phyloP scores from a whole-genome alignment of 495 filamentous ascomycete genomes.

The Cercophora newfieldiana region DNA sequence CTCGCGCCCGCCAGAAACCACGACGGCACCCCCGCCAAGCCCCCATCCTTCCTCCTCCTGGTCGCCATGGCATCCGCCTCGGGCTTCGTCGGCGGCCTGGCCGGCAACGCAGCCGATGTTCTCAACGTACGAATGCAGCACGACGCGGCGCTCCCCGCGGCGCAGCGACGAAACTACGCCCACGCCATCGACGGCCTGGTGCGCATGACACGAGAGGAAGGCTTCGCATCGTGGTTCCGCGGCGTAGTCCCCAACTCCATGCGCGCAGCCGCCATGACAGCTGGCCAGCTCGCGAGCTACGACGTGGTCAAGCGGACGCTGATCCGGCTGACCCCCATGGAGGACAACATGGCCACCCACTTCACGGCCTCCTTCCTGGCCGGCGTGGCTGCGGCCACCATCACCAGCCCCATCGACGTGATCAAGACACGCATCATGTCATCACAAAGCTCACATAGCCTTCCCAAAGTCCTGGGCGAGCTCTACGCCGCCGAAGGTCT shows the following conservation, averaged over 20 bases:
- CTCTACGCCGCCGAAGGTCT: conserved; percentile 77
- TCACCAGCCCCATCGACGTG: conserved; percentile 94
- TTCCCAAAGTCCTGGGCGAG: conserved; percentile 61
- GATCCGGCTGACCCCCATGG: conserved; percentile 64
- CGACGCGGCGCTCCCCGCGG: conserved; percentile 75
- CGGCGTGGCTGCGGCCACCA: conserved; percentile 90
- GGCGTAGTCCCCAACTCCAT: conserved; percentile 91
- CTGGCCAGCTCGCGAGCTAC: conserved; percentile 85
- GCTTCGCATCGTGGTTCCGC: conserved; percentile 65
- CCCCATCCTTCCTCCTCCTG: conserved; percentile 66
- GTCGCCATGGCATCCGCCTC: conserved; percentile 78
- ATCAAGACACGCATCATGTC: conserved; percentile 97
- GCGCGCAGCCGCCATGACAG: conserved; percentile 91
- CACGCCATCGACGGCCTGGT: conserved; percentile 84
- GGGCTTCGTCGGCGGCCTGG: conserved; percentile 84
- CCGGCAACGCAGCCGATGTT: conserved; percentile 92
- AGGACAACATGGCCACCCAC: conserved; percentile 79
- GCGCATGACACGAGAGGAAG: conserved; percentile 81
- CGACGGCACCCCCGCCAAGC: conserved; percentile 35
- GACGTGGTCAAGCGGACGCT: conserved; percentile 86
- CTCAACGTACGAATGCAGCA: conserved; percentile 99
- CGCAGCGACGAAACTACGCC: conserved; percentile 80
- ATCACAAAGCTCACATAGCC: conserved; percentile 59
- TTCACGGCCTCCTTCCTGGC: conserved; percentile 84
- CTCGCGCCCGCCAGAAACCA: conserved; percentile 39